Conservation (phyloP, 1,284 basidiomycete species). For the Melampsora larici-populina region DNA sequence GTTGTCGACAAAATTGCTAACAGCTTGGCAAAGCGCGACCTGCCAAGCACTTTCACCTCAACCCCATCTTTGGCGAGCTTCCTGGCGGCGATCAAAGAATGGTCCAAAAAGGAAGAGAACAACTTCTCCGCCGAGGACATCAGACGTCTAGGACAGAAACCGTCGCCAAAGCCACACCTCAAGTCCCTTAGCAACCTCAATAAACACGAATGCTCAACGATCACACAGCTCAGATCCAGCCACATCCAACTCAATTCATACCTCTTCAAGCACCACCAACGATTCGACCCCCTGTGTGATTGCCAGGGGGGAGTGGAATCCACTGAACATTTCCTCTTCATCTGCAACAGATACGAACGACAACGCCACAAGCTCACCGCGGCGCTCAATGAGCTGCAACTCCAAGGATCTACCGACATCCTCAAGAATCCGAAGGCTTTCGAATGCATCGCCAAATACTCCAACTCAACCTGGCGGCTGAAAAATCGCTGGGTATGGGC, state of each 20-base stretch:
- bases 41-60: too few relatives aligned
- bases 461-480: too few relatives aligned
- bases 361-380: too few relatives aligned
- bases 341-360: too few relatives aligned
- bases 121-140: background rate
- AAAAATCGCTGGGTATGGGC: too few relatives aligned
- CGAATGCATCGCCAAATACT: too few relatives aligned
- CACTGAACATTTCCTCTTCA: background rate
- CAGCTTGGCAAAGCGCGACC: background rate
- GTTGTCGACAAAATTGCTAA: too few relatives aligned
- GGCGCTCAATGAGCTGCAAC: too few relatives aligned
- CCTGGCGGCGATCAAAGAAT: too few relatives aligned
- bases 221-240: slow-evolving; percentile 17
- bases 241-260: slow-evolving; percentile 1
- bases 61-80: too few relatives aligned
- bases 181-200: background rate
- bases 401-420: too few relatives aligned
- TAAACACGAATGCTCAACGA: background rate
- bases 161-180: background rate
- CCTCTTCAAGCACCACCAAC: background rate
- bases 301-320: background rate
- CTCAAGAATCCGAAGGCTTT: too few relatives aligned
- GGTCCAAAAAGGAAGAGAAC: background rate
- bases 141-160: background rate
- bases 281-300: background rate